Evolutionary conservation across 2,329 filamentous ascomycete species (phyloP).

Genomic region (Thelonectria blattea): DNA sequence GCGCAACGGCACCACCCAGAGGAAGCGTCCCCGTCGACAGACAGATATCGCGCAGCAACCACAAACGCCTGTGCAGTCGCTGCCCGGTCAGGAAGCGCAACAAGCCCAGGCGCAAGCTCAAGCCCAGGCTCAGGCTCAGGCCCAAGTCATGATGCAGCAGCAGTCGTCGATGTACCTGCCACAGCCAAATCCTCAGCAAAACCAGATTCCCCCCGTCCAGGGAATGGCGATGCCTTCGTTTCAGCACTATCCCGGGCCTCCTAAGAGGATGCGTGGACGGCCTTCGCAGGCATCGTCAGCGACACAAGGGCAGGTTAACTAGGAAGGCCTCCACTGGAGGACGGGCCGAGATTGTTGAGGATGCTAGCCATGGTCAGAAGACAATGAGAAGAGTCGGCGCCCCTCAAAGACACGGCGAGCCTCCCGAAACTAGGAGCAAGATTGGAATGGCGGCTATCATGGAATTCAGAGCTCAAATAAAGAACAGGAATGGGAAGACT

Average conservation of each 20-base stretch:
- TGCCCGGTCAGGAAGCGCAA: slow-evolving; percentile 33
- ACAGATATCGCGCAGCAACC: slow-evolving; percentile 35
- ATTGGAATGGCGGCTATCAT: not conserved
- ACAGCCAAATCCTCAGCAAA: slow-evolving; percentile 33
- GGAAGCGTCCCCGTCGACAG: slow-evolving; percentile 27
- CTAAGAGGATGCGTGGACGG: slow-evolving; percentile 40
- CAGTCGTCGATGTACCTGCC: slow-evolving; percentile 40
- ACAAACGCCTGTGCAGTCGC: slow-evolving; percentile 32
- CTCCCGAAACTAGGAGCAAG: too few species aligned
- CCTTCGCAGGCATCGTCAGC: slow-evolving; percentile 30
- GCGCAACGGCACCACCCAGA: slow-evolving; percentile 1
- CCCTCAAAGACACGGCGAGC: too few species aligned
- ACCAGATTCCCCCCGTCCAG: slow-evolving; percentile 36
- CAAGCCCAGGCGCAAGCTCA: slow-evolving; percentile 19
- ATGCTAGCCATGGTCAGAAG: too few species aligned
- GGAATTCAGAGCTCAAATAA: slow-evolving; percentile 9
- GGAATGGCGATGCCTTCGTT: slow-evolving; percentile 39
- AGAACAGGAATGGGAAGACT: slow-evolving; percentile 2
- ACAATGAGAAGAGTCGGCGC: too few species aligned
- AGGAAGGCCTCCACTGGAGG: not conserved
- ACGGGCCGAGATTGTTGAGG: too few species aligned
- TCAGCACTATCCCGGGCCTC: slow-evolving; percentile 38
- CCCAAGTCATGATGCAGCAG: slow-evolving; percentile 39
- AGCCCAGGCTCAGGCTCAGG: slow-evolving; percentile 33
- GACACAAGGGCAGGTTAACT: slow-evolving; percentile 20